Percentiles rank a stretch among this genome's conserved stretches.
Conservation (phyloP, 2,329 filamentous ascomycete genomes). For the Alternaria arborescens region DNA sequence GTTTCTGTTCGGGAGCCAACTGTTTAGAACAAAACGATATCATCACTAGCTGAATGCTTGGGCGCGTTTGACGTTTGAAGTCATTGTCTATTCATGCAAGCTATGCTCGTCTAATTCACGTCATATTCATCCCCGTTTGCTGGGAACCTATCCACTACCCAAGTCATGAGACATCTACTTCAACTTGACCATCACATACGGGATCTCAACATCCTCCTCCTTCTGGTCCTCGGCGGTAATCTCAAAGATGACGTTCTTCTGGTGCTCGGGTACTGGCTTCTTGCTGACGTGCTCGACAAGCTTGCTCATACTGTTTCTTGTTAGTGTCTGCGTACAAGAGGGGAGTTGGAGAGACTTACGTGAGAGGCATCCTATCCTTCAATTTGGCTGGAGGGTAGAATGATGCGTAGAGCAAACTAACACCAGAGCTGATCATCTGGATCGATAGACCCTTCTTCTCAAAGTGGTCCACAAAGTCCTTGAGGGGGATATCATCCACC, state of each 20-base stretch:
- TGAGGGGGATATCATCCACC: conserved; percentile 82
- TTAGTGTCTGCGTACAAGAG: conserved; percentile 29
- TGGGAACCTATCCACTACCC: neutral
- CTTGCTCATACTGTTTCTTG: conserved; percentile 75
- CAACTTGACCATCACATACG: conserved; percentile 91
- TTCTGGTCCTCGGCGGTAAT: conserved; percentile 86
- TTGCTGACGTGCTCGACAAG: conserved; percentile 89
- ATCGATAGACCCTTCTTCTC: conserved; percentile 79
- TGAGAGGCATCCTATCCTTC: conserved; percentile 80
- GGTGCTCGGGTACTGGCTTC: conserved; percentile 88
- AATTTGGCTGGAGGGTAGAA: conserved; percentile 87
- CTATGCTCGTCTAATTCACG: conserved; percentile 32
- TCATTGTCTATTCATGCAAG: conserved; percentile 26
- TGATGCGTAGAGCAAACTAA: conserved; percentile 90
- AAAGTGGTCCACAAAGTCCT: conserved; percentile 84
- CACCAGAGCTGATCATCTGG: conserved; percentile 96
- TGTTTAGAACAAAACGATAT: neutral
- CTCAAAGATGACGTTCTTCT: conserved; percentile 96
- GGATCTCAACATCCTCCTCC: conserved; percentile 95
- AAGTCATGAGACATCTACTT: conserved; percentile 43
- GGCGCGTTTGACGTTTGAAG: neutral
- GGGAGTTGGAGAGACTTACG: conserved; percentile 58
- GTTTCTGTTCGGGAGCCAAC: neutral
- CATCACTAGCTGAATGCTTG: neutral
- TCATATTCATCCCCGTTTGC: neutral